Evolutionary conservation across 1,284 basidiomycete species (phyloP), one percentile per base, ranked within the genome.

Genomic region (Wolfiporia cocos): DNA sequence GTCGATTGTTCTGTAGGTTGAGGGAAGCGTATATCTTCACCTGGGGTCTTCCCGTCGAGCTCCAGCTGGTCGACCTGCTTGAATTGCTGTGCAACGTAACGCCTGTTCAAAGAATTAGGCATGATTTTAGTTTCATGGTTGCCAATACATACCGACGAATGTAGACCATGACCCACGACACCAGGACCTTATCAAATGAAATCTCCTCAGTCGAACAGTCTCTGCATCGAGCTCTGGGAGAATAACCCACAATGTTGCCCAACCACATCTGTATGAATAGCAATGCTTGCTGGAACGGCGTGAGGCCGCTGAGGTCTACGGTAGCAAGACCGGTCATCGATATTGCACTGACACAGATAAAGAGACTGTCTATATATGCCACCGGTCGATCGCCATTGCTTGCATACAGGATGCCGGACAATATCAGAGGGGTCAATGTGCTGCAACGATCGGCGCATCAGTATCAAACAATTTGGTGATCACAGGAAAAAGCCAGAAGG

Each of bases 271-370:
- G 76, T 15, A 85, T 56, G 59, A 86, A 84, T 39, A 92, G 55
- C 19, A 92, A 69, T 12, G 66, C 68, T 67, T 92, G 90, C 57
- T 92, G 88, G 68, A 80, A 87, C 35, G 66, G 64, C 1, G 87
- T 92, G 53, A 88, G 63, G 33, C 69, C 66, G 56, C 83, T 88
- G 53, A 92, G 62, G 59, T 92, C 79, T 50, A 89, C 67, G 5
- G 86, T 81, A 31, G 75, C 71, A 19, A 92, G 68, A 12, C 90
- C 88, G 52, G 84, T 88, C 44, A 90, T 83, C 3, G 81, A 81
- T 69, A 90, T 80, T 7, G 86, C 79, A 59, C 81, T 86, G 56
- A 89, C 74, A 47, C 78, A 87, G 54, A 76, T 73, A 66, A 79
- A 92, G 33, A 92, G 71, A 10, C 79, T n/a, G n/a, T n/a, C n/a